Evolutionary conservation across 495 filamentous ascomycete genomes (phyloP).

Genomic region (Entonaema liquescens): DNA sequence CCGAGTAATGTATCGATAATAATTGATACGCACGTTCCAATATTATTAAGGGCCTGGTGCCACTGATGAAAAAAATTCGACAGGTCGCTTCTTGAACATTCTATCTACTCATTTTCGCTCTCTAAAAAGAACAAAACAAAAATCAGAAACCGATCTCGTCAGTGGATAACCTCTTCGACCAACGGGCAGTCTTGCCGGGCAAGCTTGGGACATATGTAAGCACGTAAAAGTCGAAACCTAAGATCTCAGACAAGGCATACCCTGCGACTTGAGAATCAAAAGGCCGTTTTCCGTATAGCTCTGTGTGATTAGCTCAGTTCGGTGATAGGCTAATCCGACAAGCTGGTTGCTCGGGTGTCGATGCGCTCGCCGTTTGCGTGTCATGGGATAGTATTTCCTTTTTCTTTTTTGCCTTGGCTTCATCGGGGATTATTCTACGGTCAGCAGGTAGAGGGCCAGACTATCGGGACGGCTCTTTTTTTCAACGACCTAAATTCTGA

Average conservation of each 20-base stretch:
- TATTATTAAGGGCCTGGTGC: constrained; percentile 16
- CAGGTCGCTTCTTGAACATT: not conserved
- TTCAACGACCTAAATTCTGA: not conserved
- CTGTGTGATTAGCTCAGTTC: constrained; percentile 19
- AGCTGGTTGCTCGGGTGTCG: constrained; percentile 12
- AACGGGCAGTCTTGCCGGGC: constrained; percentile 36
- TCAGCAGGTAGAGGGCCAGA: constrained; percentile 24
- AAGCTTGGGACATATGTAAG: constrained; percentile 24
- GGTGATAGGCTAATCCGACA: constrained; percentile 12
- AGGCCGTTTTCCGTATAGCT: constrained; percentile 13
- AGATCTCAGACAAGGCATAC: constrained; percentile 11
- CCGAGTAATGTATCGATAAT: constrained; percentile 22
- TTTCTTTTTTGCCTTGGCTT: constrained; percentile 8
- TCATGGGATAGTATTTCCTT: constrained; percentile 3
- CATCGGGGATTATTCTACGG: constrained; percentile 20
- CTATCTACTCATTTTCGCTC: no score
- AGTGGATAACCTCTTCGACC: constrained; percentile 1
- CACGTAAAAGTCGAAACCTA: constrained; percentile 15
- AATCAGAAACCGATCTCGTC: not conserved
- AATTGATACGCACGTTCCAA: constrained; percentile 29
- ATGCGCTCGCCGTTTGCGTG: constrained; percentile 13
- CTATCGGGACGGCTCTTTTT: constrained; percentile 12
- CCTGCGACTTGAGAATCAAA: constrained; percentile 20
- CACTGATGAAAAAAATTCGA: constrained; percentile 3
- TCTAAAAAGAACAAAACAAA: not conserved